Evolutionary conservation across 495 filamentous ascomycete genomes (phyloP).

Genomic region (Penicillium dipodomyicola): DNA sequence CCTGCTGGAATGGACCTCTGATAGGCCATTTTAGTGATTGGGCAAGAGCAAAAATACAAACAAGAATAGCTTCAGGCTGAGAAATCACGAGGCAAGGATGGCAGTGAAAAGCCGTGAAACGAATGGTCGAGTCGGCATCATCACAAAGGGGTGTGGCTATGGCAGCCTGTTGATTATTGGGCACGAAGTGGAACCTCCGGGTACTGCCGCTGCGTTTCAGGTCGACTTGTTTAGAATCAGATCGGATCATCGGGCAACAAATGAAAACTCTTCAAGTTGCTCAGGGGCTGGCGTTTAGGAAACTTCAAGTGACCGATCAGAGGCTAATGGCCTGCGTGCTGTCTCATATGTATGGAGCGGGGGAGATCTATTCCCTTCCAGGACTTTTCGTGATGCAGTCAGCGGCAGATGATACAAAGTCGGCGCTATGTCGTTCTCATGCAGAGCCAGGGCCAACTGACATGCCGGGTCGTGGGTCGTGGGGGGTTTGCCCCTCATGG

Average conservation of each 20-base stretch:
- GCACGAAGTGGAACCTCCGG: slow-evolving; percentile 12
- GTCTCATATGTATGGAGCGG: slow-evolving; percentile 2
- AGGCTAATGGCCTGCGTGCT: background rate
- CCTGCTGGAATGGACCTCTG: slow-evolving; percentile 15
- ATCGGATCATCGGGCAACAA: slow-evolving; percentile 12
- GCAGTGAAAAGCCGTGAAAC: slow-evolving; percentile 15
- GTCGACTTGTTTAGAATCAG: slow-evolving; percentile 7
- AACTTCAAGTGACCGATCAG: background rate
- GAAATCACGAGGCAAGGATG: slow-evolving; percentile 12
- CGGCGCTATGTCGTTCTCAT: background rate
- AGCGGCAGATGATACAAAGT: slow-evolving; percentile 13
- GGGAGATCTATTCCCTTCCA: slow-evolving; percentile 1
- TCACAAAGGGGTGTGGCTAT: slow-evolving; percentile 9
- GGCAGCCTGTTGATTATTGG: slow-evolving; percentile 9
- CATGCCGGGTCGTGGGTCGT: slow-evolving; percentile 4
- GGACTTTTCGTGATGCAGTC: slow-evolving; percentile 4
- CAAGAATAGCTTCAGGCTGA: slow-evolving; percentile 27
- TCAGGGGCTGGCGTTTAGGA: slow-evolving; percentile 5
- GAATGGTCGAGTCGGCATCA: slow-evolving; percentile 5
- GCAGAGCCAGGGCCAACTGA: background rate
- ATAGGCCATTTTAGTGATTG: slow-evolving; percentile 28
- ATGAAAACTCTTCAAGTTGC: background rate
- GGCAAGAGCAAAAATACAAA: slow-evolving; percentile 23
- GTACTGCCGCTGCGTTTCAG: slow-evolving; percentile 13
- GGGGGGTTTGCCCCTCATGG: slow-evolving; percentile 2